Base-by-base conservation (phyloP, 352 stramenopile species). In the Pythium oligandrum region DNA sequence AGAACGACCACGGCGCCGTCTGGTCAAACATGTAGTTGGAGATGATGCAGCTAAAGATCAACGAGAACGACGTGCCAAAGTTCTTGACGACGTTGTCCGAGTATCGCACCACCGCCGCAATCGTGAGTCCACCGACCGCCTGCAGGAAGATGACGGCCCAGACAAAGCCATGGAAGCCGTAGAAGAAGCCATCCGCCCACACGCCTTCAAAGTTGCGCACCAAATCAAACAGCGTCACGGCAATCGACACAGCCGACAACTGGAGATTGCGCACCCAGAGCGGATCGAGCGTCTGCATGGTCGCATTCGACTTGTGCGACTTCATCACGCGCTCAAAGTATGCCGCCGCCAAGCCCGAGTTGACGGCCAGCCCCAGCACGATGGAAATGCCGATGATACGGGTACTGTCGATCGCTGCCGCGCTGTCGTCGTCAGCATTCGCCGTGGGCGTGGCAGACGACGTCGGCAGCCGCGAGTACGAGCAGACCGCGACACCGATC, bases 71-170 rank as follows among this genome's bases (percentile, higher is more conserved):
- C 32, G 85, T 93, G 68, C 80, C 85, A 53, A 95, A 95, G 64
- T 93, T 95, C 73, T 95, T 95, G 63, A 95, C 77, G 46, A 95
- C 83, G 59, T 95, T 95, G 79, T 95, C 85, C 55, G 85, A 93
- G 71, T 86, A 95, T 17, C 83, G 78, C 66, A 95, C 83, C 55
- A 95, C 85, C 0, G 81, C 83, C 5, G 85, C 85, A 59, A 93
- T 88, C 4, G 82, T 93, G 55, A 95, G 78, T 0, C 85, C 85
- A 46, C 85, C 85, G 11, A 90, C 78, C 9, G 83, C 85, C 59
- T 95, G 85, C 12, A 95, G 61, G 36, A 90, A 80, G 47, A 95
- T 88, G 40, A 93, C 83, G 32, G 65, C 70, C 53, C 83, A 90
- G 26, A 92, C 83, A 26, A 70, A 68, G 30, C 68, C 49, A 61